Evolutionary conservation across 2,329 filamentous ascomycete genomes (phyloP).

Genomic region (Colletotrichum viniferum): DNA sequence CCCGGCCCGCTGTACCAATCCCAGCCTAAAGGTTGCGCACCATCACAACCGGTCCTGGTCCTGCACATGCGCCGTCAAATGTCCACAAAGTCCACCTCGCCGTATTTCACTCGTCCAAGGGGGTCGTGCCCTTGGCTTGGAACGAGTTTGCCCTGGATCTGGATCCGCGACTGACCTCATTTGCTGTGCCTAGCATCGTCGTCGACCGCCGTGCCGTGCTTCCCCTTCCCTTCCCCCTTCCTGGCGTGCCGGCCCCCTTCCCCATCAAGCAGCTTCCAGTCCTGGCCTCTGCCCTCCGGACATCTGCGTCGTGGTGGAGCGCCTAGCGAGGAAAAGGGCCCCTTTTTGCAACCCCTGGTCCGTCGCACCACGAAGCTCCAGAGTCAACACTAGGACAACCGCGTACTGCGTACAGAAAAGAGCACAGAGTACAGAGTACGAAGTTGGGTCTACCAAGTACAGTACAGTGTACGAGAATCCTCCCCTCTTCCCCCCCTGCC

Average conservation of each 20-base stretch:
- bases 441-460: not conserved
- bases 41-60: not conserved
- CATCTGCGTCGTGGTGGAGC: slow-evolving; percentile 18
- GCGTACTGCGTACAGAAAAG: not conserved
- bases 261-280: not conserved
- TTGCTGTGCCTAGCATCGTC: slow-evolving; percentile 16
- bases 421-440: not conserved
- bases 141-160: not conserved
- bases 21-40: not conserved
- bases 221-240: not conserved
- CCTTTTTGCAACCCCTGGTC: slow-evolving; percentile 16
- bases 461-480: not conserved
- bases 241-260: not conserved
- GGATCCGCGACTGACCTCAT: slow-evolving; percentile 19
- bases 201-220: slow-evolving; percentile 11
- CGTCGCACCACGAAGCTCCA: slow-evolving; percentile 18
- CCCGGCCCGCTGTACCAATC: not conserved
- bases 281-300: not conserved
- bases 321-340: slow-evolving; percentile 6
- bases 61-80: slow-evolving; percentile 1
- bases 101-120: not conserved
- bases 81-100: not conserved
- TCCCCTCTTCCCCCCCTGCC: not conserved
- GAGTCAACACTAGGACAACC: not conserved
- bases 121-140: not conserved